Conservation (phyloP, 2,329 filamentous ascomycete species). For the Penicillium italicum region DNA sequence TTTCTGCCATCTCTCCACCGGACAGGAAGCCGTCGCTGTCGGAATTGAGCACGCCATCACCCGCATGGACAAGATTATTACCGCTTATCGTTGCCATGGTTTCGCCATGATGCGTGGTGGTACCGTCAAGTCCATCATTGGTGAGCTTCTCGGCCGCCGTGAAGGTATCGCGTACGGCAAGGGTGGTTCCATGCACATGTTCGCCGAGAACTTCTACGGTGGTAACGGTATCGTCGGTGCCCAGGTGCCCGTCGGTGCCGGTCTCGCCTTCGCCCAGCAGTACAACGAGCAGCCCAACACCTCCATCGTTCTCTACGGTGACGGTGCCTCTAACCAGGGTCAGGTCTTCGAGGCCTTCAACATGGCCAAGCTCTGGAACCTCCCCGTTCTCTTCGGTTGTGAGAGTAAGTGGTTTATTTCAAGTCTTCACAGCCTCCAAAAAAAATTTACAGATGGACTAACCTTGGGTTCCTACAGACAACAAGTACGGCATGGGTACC, state of each 20-base stretch:
- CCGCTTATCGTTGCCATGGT: slow-evolving; percentile 97
- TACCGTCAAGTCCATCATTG: slow-evolving; percentile 86
- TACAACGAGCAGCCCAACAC: slow-evolving; percentile 85
- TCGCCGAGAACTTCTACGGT: slow-evolving; percentile 94
- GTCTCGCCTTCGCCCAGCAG: slow-evolving; percentile 94
- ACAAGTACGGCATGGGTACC: slow-evolving; percentile 99
- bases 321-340: slow-evolving; percentile 97
- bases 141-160: slow-evolving; percentile 88
- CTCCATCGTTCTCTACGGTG: slow-evolving; percentile 88
- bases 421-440: not conserved
- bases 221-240: slow-evolving; percentile 99
- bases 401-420: slow-evolving; percentile 68
- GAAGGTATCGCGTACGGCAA: slow-evolving; percentile 98
- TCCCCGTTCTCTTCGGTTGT: slow-evolving; percentile 93
- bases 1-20: slow-evolving; percentile 98
- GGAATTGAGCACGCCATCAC: slow-evolving; percentile 96
- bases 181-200: slow-evolving; percentile 99
- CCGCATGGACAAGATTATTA: slow-evolving; percentile 91
- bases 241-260: slow-evolving; percentile 94
- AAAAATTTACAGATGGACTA: not conserved
- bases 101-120: slow-evolving; percentile 96
- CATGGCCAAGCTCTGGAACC: slow-evolving; percentile 99
- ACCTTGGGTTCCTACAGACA: slow-evolving; percentile 55
- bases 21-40: slow-evolving; percentile 94
- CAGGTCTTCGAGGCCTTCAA: slow-evolving; percentile 99